phyloP scores from a whole-genome alignment of 352 stramenopile genomes.

The Globisporangium alternatum region DNA sequence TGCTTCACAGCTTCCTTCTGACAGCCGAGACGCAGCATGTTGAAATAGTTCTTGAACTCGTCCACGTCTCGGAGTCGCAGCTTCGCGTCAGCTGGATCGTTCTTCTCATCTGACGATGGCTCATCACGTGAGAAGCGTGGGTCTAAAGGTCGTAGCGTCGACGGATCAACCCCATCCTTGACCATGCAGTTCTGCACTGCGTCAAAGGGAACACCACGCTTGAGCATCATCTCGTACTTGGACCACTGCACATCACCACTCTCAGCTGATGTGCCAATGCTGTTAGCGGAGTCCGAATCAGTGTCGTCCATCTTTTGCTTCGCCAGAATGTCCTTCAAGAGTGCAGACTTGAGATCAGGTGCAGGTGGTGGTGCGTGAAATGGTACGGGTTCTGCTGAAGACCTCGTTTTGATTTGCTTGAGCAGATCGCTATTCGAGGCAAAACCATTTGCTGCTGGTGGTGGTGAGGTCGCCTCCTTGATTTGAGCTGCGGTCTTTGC shows the following conservation, averaged over 20 bases:
- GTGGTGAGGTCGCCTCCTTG: not conserved
- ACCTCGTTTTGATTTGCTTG: not conserved
- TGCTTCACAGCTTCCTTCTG: slow-evolving; percentile 88
- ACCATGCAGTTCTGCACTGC: slow-evolving; percentile 73
- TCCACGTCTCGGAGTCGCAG: slow-evolving; percentile 57
- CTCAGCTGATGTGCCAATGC: not conserved
- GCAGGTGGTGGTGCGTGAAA: not conserved
- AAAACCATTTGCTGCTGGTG: not conserved
- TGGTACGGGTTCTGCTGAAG: not conserved
- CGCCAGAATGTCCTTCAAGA: slow-evolving; percentile 5
- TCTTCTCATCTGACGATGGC: not conserved
- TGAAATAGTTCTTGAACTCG: slow-evolving; percentile 89
- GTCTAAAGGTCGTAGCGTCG: slow-evolving; percentile 22
- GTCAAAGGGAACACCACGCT: slow-evolving; percentile 65
- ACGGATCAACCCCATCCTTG: slow-evolving; percentile 56
- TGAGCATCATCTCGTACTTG: slow-evolving; percentile 69
- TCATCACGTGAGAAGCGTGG: slow-evolving; percentile 3
- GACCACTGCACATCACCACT: not conserved
- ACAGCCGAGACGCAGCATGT: slow-evolving; percentile 92
- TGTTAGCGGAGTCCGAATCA: not conserved
- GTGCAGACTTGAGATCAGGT: slow-evolving; percentile 10
- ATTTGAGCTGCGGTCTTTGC: not conserved
- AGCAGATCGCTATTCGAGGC: not conserved
- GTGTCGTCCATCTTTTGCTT: not conserved
- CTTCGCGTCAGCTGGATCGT: not conserved